Percentiles rank a stretch among this genome's conserved stretches.
phyloP scores from a whole-genome alignment of 169 alveolate genomes.

The Theileria annulata region DNA sequence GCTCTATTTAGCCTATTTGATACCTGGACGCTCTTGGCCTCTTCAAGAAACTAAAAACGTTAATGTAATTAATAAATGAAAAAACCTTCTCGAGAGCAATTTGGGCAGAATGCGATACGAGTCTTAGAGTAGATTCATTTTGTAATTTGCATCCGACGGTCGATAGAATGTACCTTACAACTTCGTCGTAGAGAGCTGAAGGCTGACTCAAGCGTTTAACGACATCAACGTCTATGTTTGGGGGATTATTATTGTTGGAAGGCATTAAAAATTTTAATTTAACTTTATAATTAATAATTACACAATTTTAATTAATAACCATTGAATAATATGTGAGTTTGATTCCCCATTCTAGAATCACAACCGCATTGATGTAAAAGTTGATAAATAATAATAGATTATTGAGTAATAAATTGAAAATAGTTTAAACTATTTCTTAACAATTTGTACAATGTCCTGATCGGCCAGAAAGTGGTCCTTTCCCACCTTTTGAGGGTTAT shows the following conservation, averaged over 20 bases:
- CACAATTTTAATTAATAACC: background rate
- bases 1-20: constrained; percentile 28
- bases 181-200: constrained; percentile 65
- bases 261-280: background rate
- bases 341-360: background rate
- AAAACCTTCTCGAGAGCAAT: constrained; percentile 62
- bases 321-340: background rate
- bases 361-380: background rate
- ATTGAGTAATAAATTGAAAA: background rate
- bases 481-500: constrained; percentile 95
- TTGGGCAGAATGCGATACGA: constrained; percentile 68
- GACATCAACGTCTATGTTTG: constrained; percentile 58
- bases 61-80: background rate
- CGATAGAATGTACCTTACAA: constrained; percentile 55
- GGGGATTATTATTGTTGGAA: constrained; percentile 16
- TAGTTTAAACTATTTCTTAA: constrained; percentile 67
- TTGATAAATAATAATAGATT: constrained; percentile 4
- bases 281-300: background rate
- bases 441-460: constrained; percentile 87
- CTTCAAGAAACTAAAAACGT: constrained; percentile 46
- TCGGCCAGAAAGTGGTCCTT: constrained; percentile 90
- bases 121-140: constrained; percentile 60
- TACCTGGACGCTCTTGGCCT: constrained; percentile 57
- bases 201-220: constrained; percentile 66
- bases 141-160: constrained; percentile 65